These are phyloP conservation scores for Mortierella sp. DNA, from an alignment of 371 early-diverging fungal genomes.

Conservation along the genomic window DNA sequence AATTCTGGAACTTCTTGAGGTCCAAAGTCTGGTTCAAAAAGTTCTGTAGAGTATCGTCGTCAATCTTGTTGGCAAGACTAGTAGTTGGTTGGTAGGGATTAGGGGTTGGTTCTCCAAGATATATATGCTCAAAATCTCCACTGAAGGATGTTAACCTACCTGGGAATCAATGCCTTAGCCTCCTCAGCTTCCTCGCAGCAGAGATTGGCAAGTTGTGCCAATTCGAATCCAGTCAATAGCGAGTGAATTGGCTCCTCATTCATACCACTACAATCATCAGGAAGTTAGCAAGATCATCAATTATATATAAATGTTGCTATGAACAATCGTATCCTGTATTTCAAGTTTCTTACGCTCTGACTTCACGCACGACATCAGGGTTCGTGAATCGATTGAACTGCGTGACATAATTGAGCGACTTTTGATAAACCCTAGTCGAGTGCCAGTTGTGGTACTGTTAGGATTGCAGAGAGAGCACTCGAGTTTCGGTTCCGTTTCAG, in stretches of 20 bases:
- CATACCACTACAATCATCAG: conserved; percentile 35
- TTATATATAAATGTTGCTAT: not conserved
- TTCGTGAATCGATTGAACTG: conserved; percentile 87
- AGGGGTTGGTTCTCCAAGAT: not conserved
- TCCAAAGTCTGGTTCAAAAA: conserved; percentile 81
- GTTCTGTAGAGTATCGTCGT: conserved; percentile 77
- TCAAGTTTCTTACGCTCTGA: conserved; percentile 76
- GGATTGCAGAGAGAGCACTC: not conserved
- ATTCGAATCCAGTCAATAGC: conserved; percentile 82
- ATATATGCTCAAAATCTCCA: too few species aligned
- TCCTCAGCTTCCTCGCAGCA: conserved; percentile 91
- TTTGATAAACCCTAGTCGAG: conserved; percentile 73
- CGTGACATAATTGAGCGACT: conserved; percentile 85
- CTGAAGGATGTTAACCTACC: conserved; percentile 65
- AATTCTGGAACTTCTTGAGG: conserved; percentile 79
- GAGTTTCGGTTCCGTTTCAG: not conserved
- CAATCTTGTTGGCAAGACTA: conserved; percentile 64
- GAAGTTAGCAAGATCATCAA: not conserved
- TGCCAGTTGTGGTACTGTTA: not conserved
- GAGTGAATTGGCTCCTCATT: conserved; percentile 55
- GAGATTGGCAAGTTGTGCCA: conserved; percentile 91
- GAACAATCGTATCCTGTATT: not conserved
- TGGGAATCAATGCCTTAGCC: conserved; percentile 86
- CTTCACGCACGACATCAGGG: conserved; percentile 87
- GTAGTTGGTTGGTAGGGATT: not conserved